Evolutionary conservation across 371 early-diverging fungal genomes (phyloP).

Genomic region (Mortierella sp.): DNA sequence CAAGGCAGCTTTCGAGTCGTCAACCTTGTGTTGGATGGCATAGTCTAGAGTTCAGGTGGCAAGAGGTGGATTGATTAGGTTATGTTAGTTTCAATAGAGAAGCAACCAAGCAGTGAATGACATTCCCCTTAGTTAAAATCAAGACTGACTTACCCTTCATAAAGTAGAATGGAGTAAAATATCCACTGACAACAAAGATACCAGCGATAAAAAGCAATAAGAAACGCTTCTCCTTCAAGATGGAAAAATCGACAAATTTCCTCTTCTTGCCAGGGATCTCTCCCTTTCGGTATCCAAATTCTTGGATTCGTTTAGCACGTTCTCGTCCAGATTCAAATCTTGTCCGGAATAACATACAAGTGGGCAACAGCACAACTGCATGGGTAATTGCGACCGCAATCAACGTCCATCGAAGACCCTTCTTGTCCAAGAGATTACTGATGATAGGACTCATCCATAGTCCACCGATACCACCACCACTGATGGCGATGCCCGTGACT

Average conservation of each 20-base stretch:
- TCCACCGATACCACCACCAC: conserved; percentile 86
- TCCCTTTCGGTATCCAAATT: conserved; percentile 41
- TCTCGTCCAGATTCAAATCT: conserved; percentile 36
- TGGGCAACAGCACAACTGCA: conserved; percentile 57
- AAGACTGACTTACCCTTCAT: no score
- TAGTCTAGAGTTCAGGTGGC: conserved; percentile 35
- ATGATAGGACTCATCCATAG: conserved; percentile 75
- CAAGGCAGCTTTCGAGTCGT: conserved; percentile 54
- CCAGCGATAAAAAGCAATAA: conserved; percentile 37
- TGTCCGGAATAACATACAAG: conserved; percentile 49
- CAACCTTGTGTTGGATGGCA: conserved; percentile 50
- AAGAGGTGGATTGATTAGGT: not conserved
- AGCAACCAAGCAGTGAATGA: no score
- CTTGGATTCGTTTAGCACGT: conserved; percentile 27
- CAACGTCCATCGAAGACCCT: conserved; percentile 73
- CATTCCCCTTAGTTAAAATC: no score
- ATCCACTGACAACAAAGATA: conserved; percentile 41
- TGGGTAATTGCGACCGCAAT: conserved; percentile 68
- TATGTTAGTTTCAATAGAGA: not conserved
- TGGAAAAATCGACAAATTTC: conserved; percentile 54
- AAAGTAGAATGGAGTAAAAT: conserved; percentile 51
- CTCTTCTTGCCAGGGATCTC: conserved; percentile 38
- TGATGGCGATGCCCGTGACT: conserved; percentile 78
- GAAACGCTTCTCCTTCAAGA: conserved; percentile 49
- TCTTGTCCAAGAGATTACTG: conserved; percentile 61